Conservation (phyloP, 495 filamentous ascomycete species). For the Xanthoparmelia taractica region DNA sequence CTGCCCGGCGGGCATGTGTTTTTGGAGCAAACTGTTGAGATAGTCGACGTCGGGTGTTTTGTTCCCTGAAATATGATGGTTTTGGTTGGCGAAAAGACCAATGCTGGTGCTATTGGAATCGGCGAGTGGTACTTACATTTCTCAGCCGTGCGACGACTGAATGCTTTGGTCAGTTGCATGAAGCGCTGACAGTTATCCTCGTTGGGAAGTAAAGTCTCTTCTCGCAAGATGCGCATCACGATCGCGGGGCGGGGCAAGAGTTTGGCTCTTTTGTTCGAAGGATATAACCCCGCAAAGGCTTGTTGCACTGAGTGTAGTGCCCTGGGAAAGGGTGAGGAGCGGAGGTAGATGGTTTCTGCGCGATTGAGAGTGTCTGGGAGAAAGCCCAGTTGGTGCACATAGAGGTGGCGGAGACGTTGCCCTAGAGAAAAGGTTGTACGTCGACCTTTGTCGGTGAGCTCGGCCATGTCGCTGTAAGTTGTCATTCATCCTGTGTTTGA, state of each 20-base stretch:
- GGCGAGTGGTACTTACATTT: constrained; percentile 2
- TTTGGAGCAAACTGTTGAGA: constrained; percentile 7
- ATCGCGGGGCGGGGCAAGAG: background rate
- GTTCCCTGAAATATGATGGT: background rate
- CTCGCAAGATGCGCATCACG: background rate
- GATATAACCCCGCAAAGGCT: constrained; percentile 5
- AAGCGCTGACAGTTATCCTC: constrained; percentile 4
- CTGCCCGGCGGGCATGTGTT: constrained; percentile 9
- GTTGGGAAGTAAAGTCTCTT: constrained; percentile 7
- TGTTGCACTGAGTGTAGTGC: constrained; percentile 7
- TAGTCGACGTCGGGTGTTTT: constrained; percentile 1
- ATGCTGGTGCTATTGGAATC: too few relatives aligned
- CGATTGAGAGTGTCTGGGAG: background rate
- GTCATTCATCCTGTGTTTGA: background rate
- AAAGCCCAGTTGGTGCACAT: constrained; percentile 6
- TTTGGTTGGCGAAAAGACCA: too few relatives aligned
- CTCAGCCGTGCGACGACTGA: constrained; percentile 1
- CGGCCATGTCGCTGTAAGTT: background rate
- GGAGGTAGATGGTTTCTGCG: background rate
- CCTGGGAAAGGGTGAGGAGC: constrained; percentile 5
- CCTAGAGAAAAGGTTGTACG: constrained; percentile 1
- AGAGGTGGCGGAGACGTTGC: constrained; percentile 8
- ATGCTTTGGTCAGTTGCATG: constrained; percentile 6
- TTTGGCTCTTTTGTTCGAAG: background rate
- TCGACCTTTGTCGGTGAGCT: constrained; percentile 7